A percentile compares a stretch with the other conserved stretches of the same genome.
These are phyloP conservation scores for Ceratocystiopsis brevicomis DNA, from an alignment of 2,329 filamentous ascomycete genomes.

Conservation along the genomic window DNA sequence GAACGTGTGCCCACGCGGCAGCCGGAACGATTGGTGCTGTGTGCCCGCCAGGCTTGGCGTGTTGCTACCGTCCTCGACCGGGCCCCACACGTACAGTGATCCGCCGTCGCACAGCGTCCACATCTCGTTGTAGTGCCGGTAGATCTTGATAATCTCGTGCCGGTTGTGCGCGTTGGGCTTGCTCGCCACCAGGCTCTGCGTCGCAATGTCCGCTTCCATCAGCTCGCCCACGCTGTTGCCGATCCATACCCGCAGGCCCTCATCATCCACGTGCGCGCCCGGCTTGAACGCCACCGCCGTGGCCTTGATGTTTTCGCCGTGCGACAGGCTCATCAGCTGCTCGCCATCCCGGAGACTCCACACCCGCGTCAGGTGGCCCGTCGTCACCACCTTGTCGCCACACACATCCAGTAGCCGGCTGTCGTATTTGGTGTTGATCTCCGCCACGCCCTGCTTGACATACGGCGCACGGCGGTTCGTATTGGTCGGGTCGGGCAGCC, in stretches of 20 bases:
- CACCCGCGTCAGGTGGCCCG: conserved; percentile 67
- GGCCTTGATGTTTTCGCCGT: conserved; percentile 70
- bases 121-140: conserved; percentile 70
- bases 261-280: conserved; percentile 53
- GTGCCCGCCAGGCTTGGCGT: conserved; percentile 54
- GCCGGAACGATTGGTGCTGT: conserved; percentile 53
- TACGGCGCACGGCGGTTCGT: conserved; percentile 69
- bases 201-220: conserved; percentile 67
- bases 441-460: conserved; percentile 50
- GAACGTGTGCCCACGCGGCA: conserved; percentile 68
- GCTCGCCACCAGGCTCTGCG: conserved; percentile 48
- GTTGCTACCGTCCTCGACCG: conserved; percentile 39
- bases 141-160: conserved; percentile 65
- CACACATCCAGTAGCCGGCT: conserved; percentile 73
- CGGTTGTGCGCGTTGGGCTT: conserved; percentile 58
- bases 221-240: conserved; percentile 79
- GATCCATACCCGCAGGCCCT: conserved; percentile 71
- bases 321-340: conserved; percentile 58
- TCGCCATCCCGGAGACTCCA: conserved; percentile 78
- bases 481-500: conserved; percentile 70
- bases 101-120: conserved; percentile 91
- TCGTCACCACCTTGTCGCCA: conserved; percentile 71
- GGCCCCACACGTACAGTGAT: conserved; percentile 69
- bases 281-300: conserved; percentile 76
- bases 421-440: conserved; percentile 74